Conservation (phyloP, 352 stramenopile species). For the Pythium graminicola region DNA sequence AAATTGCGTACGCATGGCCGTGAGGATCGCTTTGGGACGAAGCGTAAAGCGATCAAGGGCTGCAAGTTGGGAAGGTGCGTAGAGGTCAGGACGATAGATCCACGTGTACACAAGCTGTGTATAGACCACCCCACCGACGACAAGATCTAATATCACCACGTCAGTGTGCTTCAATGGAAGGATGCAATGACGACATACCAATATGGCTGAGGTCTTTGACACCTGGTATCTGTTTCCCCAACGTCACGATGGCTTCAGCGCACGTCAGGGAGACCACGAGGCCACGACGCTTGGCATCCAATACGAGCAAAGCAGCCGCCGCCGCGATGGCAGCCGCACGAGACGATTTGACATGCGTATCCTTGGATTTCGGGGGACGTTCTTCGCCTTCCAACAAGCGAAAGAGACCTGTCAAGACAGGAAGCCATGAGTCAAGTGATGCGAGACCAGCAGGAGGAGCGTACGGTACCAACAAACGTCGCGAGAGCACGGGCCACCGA, state of each 20-base stretch:
- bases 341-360: constrained; percentile 20
- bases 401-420: constrained; percentile 26
- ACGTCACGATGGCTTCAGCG: constrained; percentile 35
- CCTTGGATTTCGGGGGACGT: neutral
- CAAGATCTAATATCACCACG: constrained; percentile 28
- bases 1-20: constrained; percentile 54
- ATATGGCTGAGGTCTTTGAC: constrained; percentile 41
- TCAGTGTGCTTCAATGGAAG: no score
- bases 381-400: constrained; percentile 40
- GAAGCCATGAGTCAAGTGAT: no score
- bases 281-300: constrained; percentile 42
- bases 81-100: constrained; percentile 49
- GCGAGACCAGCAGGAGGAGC: no score
- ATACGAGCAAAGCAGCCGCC: constrained; percentile 29
- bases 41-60: constrained; percentile 48
- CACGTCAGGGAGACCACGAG: constrained; percentile 46
- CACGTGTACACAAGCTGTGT: constrained; percentile 57
- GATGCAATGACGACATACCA: constrained; percentile 22
- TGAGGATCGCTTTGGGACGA: constrained; percentile 26
- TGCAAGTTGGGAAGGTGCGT: constrained; percentile 37
- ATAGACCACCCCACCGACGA: constrained; percentile 29
- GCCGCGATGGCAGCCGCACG: constrained; percentile 35
- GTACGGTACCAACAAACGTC: constrained; percentile 49
- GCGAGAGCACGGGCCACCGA: constrained; percentile 44
- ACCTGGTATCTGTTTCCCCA: constrained; percentile 29